These are phyloP conservation scores for Chenopodium berlandieri DNA, from an alignment of 148 eudicot genomes.

Conservation along the genomic window DNA sequence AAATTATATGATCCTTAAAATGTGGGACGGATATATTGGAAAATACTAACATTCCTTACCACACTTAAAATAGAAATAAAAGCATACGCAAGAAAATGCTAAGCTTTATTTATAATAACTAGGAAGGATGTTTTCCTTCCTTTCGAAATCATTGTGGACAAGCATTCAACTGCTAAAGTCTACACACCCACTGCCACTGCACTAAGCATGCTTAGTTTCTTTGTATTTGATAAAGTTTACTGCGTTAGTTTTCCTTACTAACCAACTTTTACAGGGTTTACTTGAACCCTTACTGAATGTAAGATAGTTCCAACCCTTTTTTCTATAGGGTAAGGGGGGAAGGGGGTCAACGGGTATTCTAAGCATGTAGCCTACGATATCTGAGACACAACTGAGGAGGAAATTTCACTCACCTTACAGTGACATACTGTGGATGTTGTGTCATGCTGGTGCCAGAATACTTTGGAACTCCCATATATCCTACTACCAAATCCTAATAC, in stretches of 20 bases:
- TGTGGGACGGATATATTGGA: neutral
- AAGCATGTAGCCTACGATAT: neutral
- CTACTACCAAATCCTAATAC: conserved; percentile 88
- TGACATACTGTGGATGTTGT: conserved; percentile 94
- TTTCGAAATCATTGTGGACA: neutral
- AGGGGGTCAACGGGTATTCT: neutral
- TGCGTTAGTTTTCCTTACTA: neutral
- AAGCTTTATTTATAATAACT: neutral
- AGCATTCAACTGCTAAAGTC: neutral
- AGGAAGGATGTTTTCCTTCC: neutral
- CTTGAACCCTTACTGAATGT: neutral
- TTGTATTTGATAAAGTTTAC: neutral
- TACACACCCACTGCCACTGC: neutral
- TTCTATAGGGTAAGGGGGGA: neutral
- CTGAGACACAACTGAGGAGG: neutral
- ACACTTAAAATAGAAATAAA: neutral
- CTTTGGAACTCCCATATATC: conserved; percentile 99
- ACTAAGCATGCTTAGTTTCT: neutral
- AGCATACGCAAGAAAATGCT: neutral
- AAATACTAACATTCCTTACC: neutral
- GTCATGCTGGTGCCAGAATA: conserved; percentile 93
- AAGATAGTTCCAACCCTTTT: neutral
- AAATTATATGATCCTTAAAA: neutral
- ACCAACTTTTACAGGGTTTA: neutral
- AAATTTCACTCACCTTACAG: conserved; percentile 61